Conservation (phyloP, 2,329 filamentous ascomycete species). For the Helotiales sp. region DNA sequence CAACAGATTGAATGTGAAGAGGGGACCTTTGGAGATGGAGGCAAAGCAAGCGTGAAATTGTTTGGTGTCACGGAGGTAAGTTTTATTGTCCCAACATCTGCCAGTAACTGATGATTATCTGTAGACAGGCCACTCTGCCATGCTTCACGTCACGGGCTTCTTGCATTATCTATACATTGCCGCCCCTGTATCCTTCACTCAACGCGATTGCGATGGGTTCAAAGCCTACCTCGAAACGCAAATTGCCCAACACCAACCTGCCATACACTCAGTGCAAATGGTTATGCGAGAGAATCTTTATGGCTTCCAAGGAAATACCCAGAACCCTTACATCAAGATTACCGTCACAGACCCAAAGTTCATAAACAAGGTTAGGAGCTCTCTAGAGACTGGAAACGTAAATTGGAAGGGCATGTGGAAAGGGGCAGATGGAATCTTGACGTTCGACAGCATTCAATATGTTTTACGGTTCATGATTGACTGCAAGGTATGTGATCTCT, state of each 20-base stretch:
- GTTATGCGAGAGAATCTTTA: slow-evolving; percentile 88
- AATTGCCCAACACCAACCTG: slow-evolving; percentile 69
- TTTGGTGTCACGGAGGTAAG: slow-evolving; percentile 85
- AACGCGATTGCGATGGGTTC: slow-evolving; percentile 75
- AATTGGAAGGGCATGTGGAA: slow-evolving; percentile 95
- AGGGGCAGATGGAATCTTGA: slow-evolving; percentile 70
- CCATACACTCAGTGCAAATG: slow-evolving; percentile 79
- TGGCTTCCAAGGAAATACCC: slow-evolving; percentile 89
- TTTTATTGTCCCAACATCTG: not conserved
- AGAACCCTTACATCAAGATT: slow-evolving; percentile 91
- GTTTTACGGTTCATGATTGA: slow-evolving; percentile 98
- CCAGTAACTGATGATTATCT: slow-evolving; percentile 18
- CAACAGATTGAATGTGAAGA: slow-evolving; percentile 97
- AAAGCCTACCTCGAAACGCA: slow-evolving; percentile 78
- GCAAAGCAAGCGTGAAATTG: slow-evolving; percentile 75
- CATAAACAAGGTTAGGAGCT: slow-evolving; percentile 72
- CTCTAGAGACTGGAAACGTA: slow-evolving; percentile 72
- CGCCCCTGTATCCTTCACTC: slow-evolving; percentile 79
- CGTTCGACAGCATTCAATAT: slow-evolving; percentile 96
- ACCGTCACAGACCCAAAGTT: slow-evolving; percentile 87
- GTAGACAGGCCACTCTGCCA: slow-evolving; percentile 78
- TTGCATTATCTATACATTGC: slow-evolving; percentile 94
- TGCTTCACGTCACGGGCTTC: slow-evolving; percentile 94
- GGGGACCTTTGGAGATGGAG: slow-evolving; percentile 75
- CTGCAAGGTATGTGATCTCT: slow-evolving; percentile 59